Percentiles rank a stretch among this genome's conserved stretches.
These are phyloP conservation scores for Barnettozyma hawaiiensis DNA, from an alignment of 1,139 yeast species.

Conservation along the genomic window DNA sequence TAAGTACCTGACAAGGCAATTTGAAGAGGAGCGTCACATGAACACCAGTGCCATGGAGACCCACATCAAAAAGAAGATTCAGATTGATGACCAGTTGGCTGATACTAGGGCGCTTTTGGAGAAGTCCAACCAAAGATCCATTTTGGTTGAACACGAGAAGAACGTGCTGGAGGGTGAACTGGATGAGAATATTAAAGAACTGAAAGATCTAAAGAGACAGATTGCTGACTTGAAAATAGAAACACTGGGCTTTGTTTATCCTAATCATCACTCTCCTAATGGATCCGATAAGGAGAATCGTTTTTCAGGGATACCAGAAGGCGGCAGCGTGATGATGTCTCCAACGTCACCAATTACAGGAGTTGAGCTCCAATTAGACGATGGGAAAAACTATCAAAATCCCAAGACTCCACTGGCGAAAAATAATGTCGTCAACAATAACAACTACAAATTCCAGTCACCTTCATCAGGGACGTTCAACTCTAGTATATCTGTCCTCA, in stretches of 20 bases:
- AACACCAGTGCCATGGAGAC: conserved; percentile 44
- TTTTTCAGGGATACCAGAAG: neutral
- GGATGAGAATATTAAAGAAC: conserved; percentile 41
- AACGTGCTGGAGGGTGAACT: conserved; percentile 29
- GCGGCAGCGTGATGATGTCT: neutral
- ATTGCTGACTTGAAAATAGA: conserved; percentile 47
- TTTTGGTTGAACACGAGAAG: conserved; percentile 31
- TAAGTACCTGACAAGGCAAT: conserved; percentile 55
- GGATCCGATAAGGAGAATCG: conserved; percentile 16
- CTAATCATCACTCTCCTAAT: neutral
- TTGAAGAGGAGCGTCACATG: conserved; percentile 49
- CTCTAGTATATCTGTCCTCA: conserved; percentile 37
- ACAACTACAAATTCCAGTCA: conserved; percentile 12
- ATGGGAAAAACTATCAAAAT: conserved; percentile 3
- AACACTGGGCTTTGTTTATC: conserved; percentile 27
- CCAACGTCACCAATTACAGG: neutral
- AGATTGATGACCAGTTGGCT: conserved; percentile 41
- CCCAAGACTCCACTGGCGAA: conserved; percentile 23
- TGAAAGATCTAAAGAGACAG: conserved; percentile 42
- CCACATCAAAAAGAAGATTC: conserved; percentile 40
- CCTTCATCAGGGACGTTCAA: conserved; percentile 21
- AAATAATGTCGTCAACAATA: conserved; percentile 12
- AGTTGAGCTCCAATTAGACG: conserved; percentile 5
- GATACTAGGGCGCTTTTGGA: conserved; percentile 30
- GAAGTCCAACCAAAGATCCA: conserved; percentile 28